phyloP scores from a whole-genome alignment of 441 rosid genomes.

The Euphorbia corollata region DNA sequence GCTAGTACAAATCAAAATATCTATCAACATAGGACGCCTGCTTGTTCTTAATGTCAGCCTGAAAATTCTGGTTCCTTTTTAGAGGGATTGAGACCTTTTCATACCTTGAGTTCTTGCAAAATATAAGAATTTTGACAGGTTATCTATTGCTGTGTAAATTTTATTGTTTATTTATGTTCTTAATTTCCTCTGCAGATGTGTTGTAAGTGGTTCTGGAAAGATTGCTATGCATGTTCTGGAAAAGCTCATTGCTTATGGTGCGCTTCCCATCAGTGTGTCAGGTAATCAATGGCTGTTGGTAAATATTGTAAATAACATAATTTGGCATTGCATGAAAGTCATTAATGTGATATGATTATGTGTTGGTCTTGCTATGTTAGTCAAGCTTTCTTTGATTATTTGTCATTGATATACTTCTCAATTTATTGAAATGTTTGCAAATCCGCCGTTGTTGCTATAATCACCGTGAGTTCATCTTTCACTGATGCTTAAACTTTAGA shows the following conservation, averaged over 20 bases:
- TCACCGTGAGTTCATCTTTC: not conserved
- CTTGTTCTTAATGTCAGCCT: not conserved
- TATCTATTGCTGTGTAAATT: not conserved
- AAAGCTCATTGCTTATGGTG: conserved; percentile 95
- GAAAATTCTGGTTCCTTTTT: not conserved
- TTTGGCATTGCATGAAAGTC: not conserved
- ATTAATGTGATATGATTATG: not conserved
- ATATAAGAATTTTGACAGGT: not conserved
- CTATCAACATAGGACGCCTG: not conserved
- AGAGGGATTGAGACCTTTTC: not conserved
- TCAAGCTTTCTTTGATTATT: not conserved
- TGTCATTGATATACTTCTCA: not conserved
- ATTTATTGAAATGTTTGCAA: not conserved
- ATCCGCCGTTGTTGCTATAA: not conserved
- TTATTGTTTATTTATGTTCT: conserved; percentile 5
- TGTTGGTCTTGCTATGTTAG: not conserved
- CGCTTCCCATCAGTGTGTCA: conserved; percentile 82
- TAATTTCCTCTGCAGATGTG: conserved; percentile 56
- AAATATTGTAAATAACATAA: conserved; percentile 3
- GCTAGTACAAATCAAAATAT: not conserved
- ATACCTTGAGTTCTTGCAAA: conserved; percentile 9
- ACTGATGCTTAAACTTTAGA: not conserved
- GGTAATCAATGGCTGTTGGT: conserved; percentile 37
- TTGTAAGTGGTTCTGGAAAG: conserved; percentile 96
- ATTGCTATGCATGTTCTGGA: conserved; percentile 97